A percentile compares a stretch with the other conserved stretches of the same genome.
Evolutionary conservation across 805 yeast species (phyloP).

Genomic region (Candida incommunis): DNA sequence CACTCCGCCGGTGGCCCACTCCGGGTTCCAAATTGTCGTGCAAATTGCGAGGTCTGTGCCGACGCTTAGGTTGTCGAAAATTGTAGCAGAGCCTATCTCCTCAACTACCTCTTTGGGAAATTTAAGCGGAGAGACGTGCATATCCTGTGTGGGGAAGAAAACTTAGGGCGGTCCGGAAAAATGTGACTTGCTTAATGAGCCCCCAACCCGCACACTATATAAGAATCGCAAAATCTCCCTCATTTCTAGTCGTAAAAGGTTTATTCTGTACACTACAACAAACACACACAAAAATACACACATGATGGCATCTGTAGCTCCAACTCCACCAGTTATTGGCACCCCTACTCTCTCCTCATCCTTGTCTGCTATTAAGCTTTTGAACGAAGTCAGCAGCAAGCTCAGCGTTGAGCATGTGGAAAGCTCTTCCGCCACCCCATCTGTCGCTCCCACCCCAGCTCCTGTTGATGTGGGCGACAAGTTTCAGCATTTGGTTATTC

Average conservation of each 20-base stretch:
- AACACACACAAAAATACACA: background rate
- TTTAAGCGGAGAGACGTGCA: background rate
- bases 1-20: too few species aligned
- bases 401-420: background rate
- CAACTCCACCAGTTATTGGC: background rate
- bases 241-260: background rate
- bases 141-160: background rate
- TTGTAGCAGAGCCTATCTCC: too few species aligned
- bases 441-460: background rate
- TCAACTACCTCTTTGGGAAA: background rate
- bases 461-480: background rate
- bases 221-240: background rate
- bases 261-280: background rate
- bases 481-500: conserved; percentile 16
- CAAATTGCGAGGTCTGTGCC: too few species aligned
- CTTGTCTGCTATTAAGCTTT: background rate
- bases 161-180: too few species aligned
- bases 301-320: background rate
- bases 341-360: background rate
- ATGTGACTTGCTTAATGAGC: too few species aligned
- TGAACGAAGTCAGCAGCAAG: background rate
- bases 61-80: too few species aligned
- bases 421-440: background rate
- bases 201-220: background rate
- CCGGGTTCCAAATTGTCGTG: too few species aligned